Base-by-base conservation (phyloP, 2,329 filamentous ascomycete species). In the Penicillium griseofulvum region DNA sequence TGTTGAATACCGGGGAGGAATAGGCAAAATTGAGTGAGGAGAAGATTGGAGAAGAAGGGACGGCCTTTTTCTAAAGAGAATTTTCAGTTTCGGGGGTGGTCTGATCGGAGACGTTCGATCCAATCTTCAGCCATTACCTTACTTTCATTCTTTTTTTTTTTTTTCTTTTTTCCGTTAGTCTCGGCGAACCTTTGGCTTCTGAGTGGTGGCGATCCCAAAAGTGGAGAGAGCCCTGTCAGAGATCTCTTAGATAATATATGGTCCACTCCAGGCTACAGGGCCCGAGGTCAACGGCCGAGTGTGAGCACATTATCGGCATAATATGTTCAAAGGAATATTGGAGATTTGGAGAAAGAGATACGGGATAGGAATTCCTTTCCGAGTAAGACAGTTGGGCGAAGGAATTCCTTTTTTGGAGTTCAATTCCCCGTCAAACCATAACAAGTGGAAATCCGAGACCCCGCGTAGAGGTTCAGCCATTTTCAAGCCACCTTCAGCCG, bases 1-100 rank as follows among this genome's bases (percentile, higher is more conserved):
- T 87, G 62, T 64, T 81, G 73, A 54, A 61, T 54, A 54, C 52
- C 24, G 12, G 53, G 33, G 22, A 22, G 34, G 46, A 26, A 42
- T 24, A 49, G 43, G 29, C 41, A 26, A 38, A 38, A 39, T 36
- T 46, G 31, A 17, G 38, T 28, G 37, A 49, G 19, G 44, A 57
- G 38, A 55, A 55, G 24, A 37, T 33, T 38, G 36, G 37, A 52
- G 42, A 56, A 50, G 39, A 45, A 37, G 10, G 43, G 8, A 24
- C 7, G 5, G 45, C 19, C 19, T 38, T 22, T 33, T 26, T 43
- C 26, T 49, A 22, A 41, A 44, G 19, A 43, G 29, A 34, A 43
- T 16, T 50, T 34, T 43, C 19, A 16, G 24, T 28, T 19, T 19
- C 9, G 16, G 34, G 22, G 33, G 49, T 57, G 58, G 52, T 56